These are phyloP conservation scores for Cadophora sp. DNA, from an alignment of 2,329 filamentous ascomycete species.

Conservation along the genomic window DNA sequence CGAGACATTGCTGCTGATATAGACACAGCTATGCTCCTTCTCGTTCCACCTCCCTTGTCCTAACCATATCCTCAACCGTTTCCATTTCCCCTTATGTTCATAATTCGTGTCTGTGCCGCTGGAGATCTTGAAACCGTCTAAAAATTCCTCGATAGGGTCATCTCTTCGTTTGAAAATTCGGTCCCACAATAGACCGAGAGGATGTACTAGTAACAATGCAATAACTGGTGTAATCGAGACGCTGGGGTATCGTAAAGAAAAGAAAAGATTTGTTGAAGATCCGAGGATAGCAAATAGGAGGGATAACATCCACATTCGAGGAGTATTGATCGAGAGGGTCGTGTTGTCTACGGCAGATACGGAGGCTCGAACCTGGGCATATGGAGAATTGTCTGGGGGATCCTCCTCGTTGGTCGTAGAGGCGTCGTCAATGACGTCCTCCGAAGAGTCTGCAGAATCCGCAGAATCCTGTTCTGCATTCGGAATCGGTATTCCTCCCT, in stretches of 20 bases:
- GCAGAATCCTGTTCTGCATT: conserved; percentile 23
- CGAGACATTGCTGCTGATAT: conserved; percentile 88
- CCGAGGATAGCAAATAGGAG: conserved; percentile 81
- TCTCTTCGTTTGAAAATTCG: conserved; percentile 66
- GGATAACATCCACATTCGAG: conserved; percentile 86
- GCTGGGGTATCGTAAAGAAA: conserved; percentile 88
- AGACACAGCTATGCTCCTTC: conserved; percentile 88
- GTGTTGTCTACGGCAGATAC: conserved; percentile 79
- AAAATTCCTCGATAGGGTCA: conserved; percentile 61
- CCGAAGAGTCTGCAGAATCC: conserved; percentile 42
- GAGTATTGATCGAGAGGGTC: conserved; percentile 82
- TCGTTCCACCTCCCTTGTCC: conserved; percentile 85
- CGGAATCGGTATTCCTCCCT: conserved; percentile 37
- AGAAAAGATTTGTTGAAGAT: conserved; percentile 86
- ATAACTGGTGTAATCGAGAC: conserved; percentile 91
- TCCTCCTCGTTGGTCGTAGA: conserved; percentile 55
- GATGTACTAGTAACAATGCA: conserved; percentile 83
- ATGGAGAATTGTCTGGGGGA: conserved; percentile 73
- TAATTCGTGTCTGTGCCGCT: conserved; percentile 43
- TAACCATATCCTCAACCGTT: conserved; percentile 72
- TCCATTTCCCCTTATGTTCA: conserved; percentile 34
- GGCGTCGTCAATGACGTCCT: conserved; percentile 23
- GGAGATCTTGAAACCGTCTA: conserved; percentile 54
- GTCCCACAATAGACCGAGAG: conserved; percentile 83
- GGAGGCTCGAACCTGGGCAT: conserved; percentile 80